phyloP scores from a whole-genome alignment of 2,329 filamentous ascomycete species.

The Colletotrichum spaethianum region DNA sequence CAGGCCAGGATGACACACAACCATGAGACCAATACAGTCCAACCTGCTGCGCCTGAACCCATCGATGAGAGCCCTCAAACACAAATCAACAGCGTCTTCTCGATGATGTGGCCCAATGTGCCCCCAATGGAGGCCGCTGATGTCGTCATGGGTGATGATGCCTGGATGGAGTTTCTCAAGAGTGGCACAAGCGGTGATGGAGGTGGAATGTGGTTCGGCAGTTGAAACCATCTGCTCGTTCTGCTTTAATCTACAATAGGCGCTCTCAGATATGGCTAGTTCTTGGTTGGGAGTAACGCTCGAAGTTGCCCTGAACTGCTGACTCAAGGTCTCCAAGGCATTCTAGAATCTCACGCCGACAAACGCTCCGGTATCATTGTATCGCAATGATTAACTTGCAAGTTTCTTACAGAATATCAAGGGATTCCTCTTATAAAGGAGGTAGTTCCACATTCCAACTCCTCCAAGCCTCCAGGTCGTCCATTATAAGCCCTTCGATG shows the following conservation, averaged over 20 bases:
- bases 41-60: constrained; percentile 36
- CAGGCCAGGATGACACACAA: not conserved
- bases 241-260: not conserved
- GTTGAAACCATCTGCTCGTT: not conserved
- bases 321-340: not conserved
- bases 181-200: constrained; percentile 39
- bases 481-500: not conserved
- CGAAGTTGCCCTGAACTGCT: no score
- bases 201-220: constrained; percentile 22
- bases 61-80: constrained; percentile 58
- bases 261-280: not conserved
- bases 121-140: constrained; percentile 54
- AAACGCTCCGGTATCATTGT: no score
- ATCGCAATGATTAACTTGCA: not conserved
- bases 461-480: no score
- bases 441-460: no score
- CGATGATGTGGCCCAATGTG: constrained; percentile 63
- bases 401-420: not conserved
- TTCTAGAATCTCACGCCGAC: not conserved
- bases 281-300: not conserved
- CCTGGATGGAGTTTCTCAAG: constrained; percentile 54
- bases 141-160: constrained; percentile 55
- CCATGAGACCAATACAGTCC: not conserved
- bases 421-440: not conserved
- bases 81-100: constrained; percentile 58